Base-by-base conservation (phyloP, 345 rosid species). In the Euphorbia pulcherrima region DNA sequence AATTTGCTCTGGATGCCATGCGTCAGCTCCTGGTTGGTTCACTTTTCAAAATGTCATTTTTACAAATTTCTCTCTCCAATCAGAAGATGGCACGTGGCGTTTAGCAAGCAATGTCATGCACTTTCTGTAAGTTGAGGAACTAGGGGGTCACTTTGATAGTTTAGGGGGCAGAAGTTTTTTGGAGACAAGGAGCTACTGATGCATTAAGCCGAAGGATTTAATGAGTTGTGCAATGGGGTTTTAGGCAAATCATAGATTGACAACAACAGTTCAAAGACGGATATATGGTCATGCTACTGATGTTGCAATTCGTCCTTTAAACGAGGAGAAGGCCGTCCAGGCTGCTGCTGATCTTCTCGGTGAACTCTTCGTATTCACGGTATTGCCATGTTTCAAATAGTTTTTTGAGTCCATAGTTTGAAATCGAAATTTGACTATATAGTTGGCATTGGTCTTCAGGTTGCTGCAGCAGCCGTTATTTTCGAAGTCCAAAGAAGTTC, bases 241-340 rank as follows among this genome's bases (percentile, higher is more conserved):
- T 59, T 83, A 90, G 95, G 81, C 83, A 33, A 92, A 92, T 81
- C 95, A 92, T 69, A 79, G 86, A 69, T 84, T 85, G 28, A 79
- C 86, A 2, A 90, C 91, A 2, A 83, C 27, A 57, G 65, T 92
- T 76, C 97, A 90, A 77, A 90, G 95, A 60, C 82, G 81, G 2
- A 82, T 85, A 33, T 84, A 87, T 62, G 92, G 96, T 30, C 88
- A 74, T 72, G 76, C 86, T 26, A 80, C 86, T 28, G 81, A 86
- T 84, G 96, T 86, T 35, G 83, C 78, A 20, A 85, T 92, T 47
- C 88, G 86, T 17, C 98, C 98, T 29, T 69, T 89, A 68, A 64
- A 92, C 59, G 92, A 87, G 83, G 96, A 88, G 78, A 84, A 85
- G 77, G 98, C 97, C 69, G 84, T 92, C 68, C 95, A 90, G 68